phyloP scores from a whole-genome alignment of 2,329 filamentous ascomycete genomes.

The Colletotrichum navitas region DNA sequence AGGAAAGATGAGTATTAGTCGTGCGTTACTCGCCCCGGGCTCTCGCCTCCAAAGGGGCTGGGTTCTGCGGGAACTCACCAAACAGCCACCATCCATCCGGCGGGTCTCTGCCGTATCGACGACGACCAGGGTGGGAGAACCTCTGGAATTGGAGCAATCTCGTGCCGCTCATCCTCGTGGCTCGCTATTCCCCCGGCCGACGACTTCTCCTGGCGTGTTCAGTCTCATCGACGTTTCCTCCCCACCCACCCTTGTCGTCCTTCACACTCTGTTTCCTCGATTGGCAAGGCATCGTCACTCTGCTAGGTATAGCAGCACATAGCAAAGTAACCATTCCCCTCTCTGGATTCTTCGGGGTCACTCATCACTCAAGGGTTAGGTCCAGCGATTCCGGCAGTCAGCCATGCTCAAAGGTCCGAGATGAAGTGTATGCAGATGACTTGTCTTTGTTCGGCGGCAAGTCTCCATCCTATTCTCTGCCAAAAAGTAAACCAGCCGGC shows the following conservation, averaged over 20 bases:
- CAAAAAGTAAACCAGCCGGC: conserved; percentile 4
- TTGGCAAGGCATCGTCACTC: conserved; percentile 18
- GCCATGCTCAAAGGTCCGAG: conserved; percentile 21
- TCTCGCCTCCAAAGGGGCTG: conserved; percentile 33
- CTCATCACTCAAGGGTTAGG: neutral
- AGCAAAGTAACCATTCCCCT: neutral
- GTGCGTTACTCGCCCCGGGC: conserved; percentile 4
- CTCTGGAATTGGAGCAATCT: conserved; percentile 40
- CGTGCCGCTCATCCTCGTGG: conserved; percentile 37
- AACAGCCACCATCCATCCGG: conserved; percentile 26
- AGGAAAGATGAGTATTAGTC: neutral
- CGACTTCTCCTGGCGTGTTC: conserved; percentile 32
- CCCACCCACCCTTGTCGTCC: conserved; percentile 10
- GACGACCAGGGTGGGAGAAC: conserved; percentile 34
- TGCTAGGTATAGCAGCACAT: neutral
- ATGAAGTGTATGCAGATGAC: conserved; percentile 35
- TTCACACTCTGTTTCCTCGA: neutral
- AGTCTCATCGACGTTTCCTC: conserved; percentile 30
- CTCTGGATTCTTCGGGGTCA: neutral
- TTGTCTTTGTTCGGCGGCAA: conserved; percentile 37
- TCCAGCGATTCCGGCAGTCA: conserved; percentile 2
- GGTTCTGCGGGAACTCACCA: conserved; percentile 27
- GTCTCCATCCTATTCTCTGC: conserved; percentile 27
- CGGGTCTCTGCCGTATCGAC: conserved; percentile 36
- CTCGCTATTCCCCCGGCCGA: conserved; percentile 38